phyloP scores from a whole-genome alignment of 2,329 filamentous ascomycete species.

The Stemphylium lycopersici region DNA sequence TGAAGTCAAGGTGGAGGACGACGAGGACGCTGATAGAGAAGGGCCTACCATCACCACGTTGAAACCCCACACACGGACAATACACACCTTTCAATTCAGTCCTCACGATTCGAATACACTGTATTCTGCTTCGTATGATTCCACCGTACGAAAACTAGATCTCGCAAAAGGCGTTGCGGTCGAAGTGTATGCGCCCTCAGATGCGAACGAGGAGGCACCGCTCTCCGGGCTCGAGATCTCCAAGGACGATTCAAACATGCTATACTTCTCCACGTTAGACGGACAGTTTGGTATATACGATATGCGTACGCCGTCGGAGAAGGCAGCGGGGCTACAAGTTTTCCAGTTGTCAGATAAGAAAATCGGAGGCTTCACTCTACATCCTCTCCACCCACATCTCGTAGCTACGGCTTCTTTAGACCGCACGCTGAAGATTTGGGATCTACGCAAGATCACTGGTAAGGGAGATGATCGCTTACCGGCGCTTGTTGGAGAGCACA shows the following conservation, averaged over 20 bases:
- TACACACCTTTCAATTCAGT: conserved; percentile 81
- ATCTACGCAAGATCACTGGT: conserved; percentile 77
- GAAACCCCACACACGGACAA: conserved; percentile 88
- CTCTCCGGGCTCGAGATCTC: conserved; percentile 86
- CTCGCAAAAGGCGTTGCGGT: conserved; percentile 78
- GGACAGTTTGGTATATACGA: conserved; percentile 85
- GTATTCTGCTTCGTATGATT: conserved; percentile 90
- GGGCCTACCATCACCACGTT: conserved; percentile 86
- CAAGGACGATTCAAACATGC: conserved; percentile 68
- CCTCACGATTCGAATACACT: conserved; percentile 74
- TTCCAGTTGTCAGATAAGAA: conserved; percentile 89
- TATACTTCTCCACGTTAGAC: conserved; percentile 87
- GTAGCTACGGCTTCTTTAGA: conserved; percentile 90
- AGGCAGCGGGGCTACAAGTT: conserved; percentile 61
- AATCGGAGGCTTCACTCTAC: conserved; percentile 89
- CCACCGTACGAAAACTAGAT: conserved; percentile 85
- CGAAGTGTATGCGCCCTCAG: conserved; percentile 78
- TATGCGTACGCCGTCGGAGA: conserved; percentile 63
- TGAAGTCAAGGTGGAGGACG: conserved; percentile 62
- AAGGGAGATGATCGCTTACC: conserved; percentile 67
- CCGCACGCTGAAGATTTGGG: conserved; percentile 89
- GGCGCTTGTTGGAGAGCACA: conserved; percentile 77
- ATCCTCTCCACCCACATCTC: conserved; percentile 80
- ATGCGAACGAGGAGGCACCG: conserved; percentile 73
- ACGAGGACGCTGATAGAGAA: conserved; percentile 67